Evolutionary conservation across 2,329 filamentous ascomycete species (phyloP), one percentile per base, ranked within the genome.

Genomic region (Didymella segeticola): DNA sequence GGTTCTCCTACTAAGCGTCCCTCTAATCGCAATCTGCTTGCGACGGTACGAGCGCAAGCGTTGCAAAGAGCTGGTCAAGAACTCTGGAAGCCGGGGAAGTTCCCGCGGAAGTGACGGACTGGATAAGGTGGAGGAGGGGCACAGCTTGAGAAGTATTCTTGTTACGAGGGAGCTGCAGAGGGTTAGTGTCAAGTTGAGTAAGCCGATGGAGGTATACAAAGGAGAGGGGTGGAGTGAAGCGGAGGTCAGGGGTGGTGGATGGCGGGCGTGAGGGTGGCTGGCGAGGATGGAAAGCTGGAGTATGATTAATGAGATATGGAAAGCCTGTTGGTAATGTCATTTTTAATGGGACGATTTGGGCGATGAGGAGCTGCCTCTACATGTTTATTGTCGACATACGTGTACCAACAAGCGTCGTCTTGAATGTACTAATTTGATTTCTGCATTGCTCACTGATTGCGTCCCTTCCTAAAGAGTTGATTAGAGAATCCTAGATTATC

Each of bases 81-180:
- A 41, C 22, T 30, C 49, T 4, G 39, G 34, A 25, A 39, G 50
- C n/a, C 53, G 58, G 25, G 34, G 48, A 2, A 34, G 22, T 53
- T 61, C 26, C 46, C 37, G 39, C 33, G 52, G 17, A 58, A 60
- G 55, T 29, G 48, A 63, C 2, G 51, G 33, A 1, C 7, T 45
- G 1, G 20, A 34, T 6, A 39, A 45, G 3, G 12, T 48, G 2
- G 36, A 43, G 25, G 63, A 65, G n/a, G 52, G 60, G 9, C 56
- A 64, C 15, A 65, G 63, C 23, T 22, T 64, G 29, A 58, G 56
- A 31, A 67, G 61, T 3, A 67, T 68, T 4, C 7, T 67, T 1
- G 65, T 68, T 1, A 68, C 65, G 4, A 63, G 53, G 14, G 65
- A 68, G 31, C 17, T 68, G 17, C 59, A 59, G 31, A 56, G 65